phyloP scores from a whole-genome alignment of 2,329 filamentous ascomycete genomes.

The Phoma sp. region DNA sequence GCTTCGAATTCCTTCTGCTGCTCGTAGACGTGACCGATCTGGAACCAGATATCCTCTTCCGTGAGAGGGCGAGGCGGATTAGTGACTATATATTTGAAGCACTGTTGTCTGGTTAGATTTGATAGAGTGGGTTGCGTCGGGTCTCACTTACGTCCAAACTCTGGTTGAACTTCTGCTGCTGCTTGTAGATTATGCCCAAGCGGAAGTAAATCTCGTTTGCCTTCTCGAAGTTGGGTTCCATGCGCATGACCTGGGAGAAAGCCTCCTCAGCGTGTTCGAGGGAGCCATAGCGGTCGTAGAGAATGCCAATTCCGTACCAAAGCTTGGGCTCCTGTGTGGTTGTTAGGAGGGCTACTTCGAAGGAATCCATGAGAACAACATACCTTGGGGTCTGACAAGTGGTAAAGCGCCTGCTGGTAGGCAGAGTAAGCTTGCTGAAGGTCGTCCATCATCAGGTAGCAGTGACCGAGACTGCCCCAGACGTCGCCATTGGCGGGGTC shows the following conservation, averaged over 20 bases:
- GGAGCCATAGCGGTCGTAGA: conserved; percentile 95
- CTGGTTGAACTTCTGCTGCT: conserved; percentile 90
- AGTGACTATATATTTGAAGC: conserved; percentile 96
- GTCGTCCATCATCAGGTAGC: conserved; percentile 98
- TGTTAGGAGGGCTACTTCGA: conserved; percentile 2
- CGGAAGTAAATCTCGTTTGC: conserved; percentile 99
- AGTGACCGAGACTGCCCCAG: conserved; percentile 97
- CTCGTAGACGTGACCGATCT: conserved; percentile 98
- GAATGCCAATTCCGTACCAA: conserved; percentile 98
- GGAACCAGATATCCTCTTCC: conserved; percentile 99
- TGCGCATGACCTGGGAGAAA: conserved; percentile 98
- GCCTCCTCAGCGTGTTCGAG: conserved; percentile 97
- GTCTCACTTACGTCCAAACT: conserved; percentile 76
- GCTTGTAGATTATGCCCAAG: conserved; percentile 99
- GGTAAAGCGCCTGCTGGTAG: conserved; percentile 93
- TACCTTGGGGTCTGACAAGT: conserved; percentile 91
- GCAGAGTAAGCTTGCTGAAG: conserved; percentile 95
- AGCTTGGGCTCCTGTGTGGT: conserved; percentile 81
- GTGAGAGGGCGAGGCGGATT: conserved; percentile 91
- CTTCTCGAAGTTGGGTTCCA: conserved; percentile 97
- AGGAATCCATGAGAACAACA: not conserved
- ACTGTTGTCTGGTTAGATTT: conserved; percentile 61
- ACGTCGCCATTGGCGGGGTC: conserved; percentile 91
- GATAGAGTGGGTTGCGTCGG: not conserved
- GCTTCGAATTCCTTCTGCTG: conserved; percentile 99